Evolutionary conservation across 2,329 filamentous ascomycete species (phyloP).

Genomic region (Neonectria neomacrospora): DNA sequence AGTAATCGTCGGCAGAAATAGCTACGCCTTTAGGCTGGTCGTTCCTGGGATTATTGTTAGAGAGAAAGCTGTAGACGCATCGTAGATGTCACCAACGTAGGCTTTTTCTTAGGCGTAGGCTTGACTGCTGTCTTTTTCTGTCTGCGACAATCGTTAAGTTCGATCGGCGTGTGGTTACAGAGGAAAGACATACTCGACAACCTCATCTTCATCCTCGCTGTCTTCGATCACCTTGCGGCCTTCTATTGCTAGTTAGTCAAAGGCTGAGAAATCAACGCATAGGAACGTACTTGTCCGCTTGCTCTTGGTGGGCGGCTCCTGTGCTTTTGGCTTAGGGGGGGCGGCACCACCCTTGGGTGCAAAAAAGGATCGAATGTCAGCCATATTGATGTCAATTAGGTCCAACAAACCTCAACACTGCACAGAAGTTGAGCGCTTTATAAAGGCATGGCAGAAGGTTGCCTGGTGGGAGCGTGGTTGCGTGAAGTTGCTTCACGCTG

Average conservation of each 20-base stretch:
- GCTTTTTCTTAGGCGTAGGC: constrained; percentile 64
- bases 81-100: constrained; percentile 52
- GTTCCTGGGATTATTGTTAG: constrained; percentile 45
- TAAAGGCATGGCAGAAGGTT: constrained; percentile 39
- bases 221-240: constrained; percentile 81
- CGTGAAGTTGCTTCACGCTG: constrained; percentile 4
- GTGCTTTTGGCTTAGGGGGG: constrained; percentile 61
- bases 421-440: constrained; percentile 30
- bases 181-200: constrained; percentile 58
- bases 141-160: constrained; percentile 38
- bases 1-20: constrained; percentile 68
- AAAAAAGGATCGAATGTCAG: constrained; percentile 94
- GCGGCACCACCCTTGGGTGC: constrained; percentile 75
- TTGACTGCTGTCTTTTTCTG: constrained; percentile 66
- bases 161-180: constrained; percentile 4
- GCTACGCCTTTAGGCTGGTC: constrained; percentile 60
- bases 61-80: not conserved
- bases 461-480: constrained; percentile 35
- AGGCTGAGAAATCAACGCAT: not conserved
- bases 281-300: constrained; percentile 57
- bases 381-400: constrained; percentile 64
- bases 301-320: constrained; percentile 56
- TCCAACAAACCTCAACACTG: constrained; percentile 14
- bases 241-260: constrained; percentile 50
- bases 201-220: constrained; percentile 78